These are phyloP conservation scores for Meyerozyma guilliermondii DNA, from an alignment of 1,139 yeast species.

Conservation along the genomic window DNA sequence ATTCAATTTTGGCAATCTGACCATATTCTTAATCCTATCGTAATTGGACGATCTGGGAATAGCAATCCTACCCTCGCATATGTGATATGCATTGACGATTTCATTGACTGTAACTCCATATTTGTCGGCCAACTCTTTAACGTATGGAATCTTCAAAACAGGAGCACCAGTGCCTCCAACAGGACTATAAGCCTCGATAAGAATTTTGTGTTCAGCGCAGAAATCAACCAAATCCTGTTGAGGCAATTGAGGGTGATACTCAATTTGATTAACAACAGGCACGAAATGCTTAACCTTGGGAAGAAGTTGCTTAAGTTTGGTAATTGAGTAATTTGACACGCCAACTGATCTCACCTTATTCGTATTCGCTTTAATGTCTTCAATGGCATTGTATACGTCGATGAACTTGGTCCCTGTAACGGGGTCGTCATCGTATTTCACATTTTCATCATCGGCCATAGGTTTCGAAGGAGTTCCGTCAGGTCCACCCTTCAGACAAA, in stretches of 20 bases:
- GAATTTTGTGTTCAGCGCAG: conserved; percentile 19
- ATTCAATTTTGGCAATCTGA: conserved; percentile 34
- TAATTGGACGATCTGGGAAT: conserved; percentile 36
- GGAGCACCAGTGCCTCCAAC: conserved; percentile 35
- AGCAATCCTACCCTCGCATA: conserved; percentile 26
- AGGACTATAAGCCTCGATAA: conserved; percentile 31
- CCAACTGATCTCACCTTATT: conserved; percentile 28
- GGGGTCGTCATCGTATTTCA: conserved; percentile 39
- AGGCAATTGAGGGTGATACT: conserved; percentile 36
- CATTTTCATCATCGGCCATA: conserved; percentile 33
- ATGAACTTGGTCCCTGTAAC: conserved; percentile 34
- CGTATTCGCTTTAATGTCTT: conserved; percentile 32
- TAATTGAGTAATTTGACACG: conserved; percentile 28
- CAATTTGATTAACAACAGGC: conserved; percentile 35
- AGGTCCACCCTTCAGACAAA: conserved; percentile 32
- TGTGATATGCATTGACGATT: conserved; percentile 34
- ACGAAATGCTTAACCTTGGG: conserved; percentile 20
- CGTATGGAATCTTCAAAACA: conserved; percentile 27
- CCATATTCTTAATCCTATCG: conserved; percentile 27
- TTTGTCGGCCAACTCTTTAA: conserved; percentile 27
- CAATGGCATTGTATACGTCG: conserved; percentile 44
- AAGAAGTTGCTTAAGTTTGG: conserved; percentile 21
- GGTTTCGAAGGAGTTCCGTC: conserved; percentile 35
- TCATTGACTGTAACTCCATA: conserved; percentile 29
- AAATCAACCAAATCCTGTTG: conserved; percentile 29